Evolutionary conservation across 2,329 filamentous ascomycete genomes (phyloP), one percentile per base, ranked within the genome.

Genomic region (Fusarium sp.): DNA sequence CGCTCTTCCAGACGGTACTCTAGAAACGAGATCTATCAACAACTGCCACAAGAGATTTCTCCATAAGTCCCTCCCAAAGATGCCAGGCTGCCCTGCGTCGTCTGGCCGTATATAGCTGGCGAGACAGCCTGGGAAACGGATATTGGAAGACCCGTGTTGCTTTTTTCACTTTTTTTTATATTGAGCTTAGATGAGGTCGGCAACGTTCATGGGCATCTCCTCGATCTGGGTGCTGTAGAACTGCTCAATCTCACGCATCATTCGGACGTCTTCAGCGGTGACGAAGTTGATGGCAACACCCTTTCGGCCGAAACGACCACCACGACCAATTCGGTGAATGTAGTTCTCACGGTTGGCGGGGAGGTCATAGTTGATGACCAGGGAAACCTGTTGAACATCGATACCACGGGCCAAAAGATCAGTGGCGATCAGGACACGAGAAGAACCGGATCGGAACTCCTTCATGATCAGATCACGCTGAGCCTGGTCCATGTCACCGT

Each of bases 191-290:
- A 92, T 92, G 77, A 92, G 89, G 79, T 92, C 90, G 77, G 90
- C 90, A 78, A 92, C 90, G 85, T 92, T 92, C 96, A 99, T 98
- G 81, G 96, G 96, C 96, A 99, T 99, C 90, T 99, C 96, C 87
- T 99, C 96, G 78, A 99, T 98, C 88, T 99, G 96, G 84, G 96
- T 99, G 90, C 94, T 97, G 92, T 99, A 99, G 90, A 98, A 99
- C 88, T 98, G 94, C 86, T 99, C 96, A 79, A 99, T 99, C 86
- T 99, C 96, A 84, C 96, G 91, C 93, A 99, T 97, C 93, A 99
- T 98, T 85, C 95, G 94, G 80, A 99, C 96, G 85, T 99, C 96
- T 77, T 99, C 96, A 79, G 94, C 94, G 71, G 95, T 98, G 83
- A 99, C 96, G 84, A 99, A 99, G 93, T 99, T 99, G 90, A 99